Base-by-base conservation (phyloP, 768 basidiomycete species). In the Russula abietina region DNA sequence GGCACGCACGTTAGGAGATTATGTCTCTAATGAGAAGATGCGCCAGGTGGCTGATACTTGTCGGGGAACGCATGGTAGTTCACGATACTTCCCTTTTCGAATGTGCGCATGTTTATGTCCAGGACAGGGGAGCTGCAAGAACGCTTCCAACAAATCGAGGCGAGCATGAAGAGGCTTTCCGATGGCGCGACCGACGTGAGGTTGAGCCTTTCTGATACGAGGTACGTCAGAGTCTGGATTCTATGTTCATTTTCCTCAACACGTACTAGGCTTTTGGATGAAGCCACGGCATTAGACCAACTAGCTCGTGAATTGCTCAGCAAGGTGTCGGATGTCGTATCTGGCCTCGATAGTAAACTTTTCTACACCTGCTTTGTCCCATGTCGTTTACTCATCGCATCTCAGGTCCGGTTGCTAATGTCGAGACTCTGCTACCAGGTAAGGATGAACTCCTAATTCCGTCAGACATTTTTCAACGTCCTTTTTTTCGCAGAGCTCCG, bases 11-110 rank as follows among this genome's bases (percentile, higher is more conserved):
- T 73, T 93, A 45, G 89, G 86, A 12, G 89, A 90, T 71, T 93
- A 92, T 72, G 89, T 93, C 28, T 87, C 87, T 17, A 80, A 78
- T 66, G 81, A 77, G 55, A 90, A 86, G 75, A 93, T 93, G 91
- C 81, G 78, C 68, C 82, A 88, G 70, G 91, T 93, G 1, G 88
- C 84, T 3, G 87, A 87, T 17, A 83, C 81, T 4, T 91, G 89
- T 74, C 70, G 76, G 17, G 79, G 80, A 53, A 84, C 86, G 28
- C 87, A 92, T 76, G 82, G 89, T 88, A 61, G 45, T 81, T 69
- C 38, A 39, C 50, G 17, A 41, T 67, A 41, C 36, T 65, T 28
- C 11, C 28, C 5, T 32, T 24, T 26, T 24, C 54, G 14, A n/a
- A n/a, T 28, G 33, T 30, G 54, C 54, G 19, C 46, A 28, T 45